Evolutionary conservation across 108 stramenopile species (phyloP).

Genomic region (Epipyxis sp.): DNA sequence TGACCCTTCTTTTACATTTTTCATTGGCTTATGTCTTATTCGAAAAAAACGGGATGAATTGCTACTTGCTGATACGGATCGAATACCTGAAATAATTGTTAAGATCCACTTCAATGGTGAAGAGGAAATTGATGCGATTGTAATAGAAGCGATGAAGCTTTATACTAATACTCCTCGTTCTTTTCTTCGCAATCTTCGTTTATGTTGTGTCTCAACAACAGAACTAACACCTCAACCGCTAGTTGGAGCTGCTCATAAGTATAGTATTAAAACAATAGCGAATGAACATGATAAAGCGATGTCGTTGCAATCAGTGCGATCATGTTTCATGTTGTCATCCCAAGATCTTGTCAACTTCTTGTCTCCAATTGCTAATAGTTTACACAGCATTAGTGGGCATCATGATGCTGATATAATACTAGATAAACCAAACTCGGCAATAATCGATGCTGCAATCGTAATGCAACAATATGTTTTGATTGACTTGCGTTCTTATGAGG

Average conservation of each 20-base stretch:
- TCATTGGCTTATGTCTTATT: slow-evolving; percentile 16
- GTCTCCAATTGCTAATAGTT: too few species aligned
- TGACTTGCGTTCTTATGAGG: slow-evolving; percentile 4
- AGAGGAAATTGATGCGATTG: slow-evolving; percentile 16
- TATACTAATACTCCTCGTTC: slow-evolving; percentile 24
- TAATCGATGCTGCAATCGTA: too few species aligned
- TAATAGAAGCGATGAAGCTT: not conserved
- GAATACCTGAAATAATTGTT: slow-evolving; percentile 17
- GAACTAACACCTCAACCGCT: not conserved
- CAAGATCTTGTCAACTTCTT: slow-evolving; percentile 5
- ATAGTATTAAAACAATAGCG: not conserved
- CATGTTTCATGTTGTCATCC: not conserved
- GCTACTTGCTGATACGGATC: not conserved
- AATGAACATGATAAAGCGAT: not conserved
- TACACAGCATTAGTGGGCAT: not conserved
- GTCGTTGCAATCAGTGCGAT: not conserved
- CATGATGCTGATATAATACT: too few species aligned
- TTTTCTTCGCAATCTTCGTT: slow-evolving; percentile 18
- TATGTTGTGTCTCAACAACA: slow-evolving; percentile 23
- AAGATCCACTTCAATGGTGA: slow-evolving; percentile 24
- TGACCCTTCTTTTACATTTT: slow-evolving; percentile 26
- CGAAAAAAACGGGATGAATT: not conserved
- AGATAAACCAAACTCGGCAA: too few species aligned
- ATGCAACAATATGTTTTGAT: slow-evolving; percentile 23
- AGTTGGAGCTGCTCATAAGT: not conserved